These are phyloP conservation scores for Penicillium ochrochloron DNA, from an alignment of 495 filamentous ascomycete genomes.

Conservation along the genomic window DNA sequence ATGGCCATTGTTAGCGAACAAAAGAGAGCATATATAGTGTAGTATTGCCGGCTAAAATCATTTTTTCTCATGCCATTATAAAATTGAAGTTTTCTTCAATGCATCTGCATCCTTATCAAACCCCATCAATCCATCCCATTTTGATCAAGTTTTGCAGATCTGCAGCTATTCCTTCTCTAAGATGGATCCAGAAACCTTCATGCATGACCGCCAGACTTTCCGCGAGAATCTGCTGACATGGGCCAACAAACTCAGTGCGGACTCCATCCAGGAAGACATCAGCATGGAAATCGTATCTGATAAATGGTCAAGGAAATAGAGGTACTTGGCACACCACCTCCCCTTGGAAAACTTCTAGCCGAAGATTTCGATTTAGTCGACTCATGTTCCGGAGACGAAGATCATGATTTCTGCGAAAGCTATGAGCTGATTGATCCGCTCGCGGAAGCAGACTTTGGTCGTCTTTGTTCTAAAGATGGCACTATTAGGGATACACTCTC, in stretches of 20 bases:
- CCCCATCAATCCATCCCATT: neutral
- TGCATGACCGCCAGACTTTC: constrained; percentile 1
- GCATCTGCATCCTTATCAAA: neutral
- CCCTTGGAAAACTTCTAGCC: neutral
- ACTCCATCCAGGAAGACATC: neutral
- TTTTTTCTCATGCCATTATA: neutral
- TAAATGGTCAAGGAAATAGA: constrained; percentile 1
- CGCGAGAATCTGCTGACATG: neutral
- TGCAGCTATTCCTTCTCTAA: neutral
- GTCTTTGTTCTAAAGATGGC: constrained; percentile 8
- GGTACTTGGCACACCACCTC: constrained; percentile 8
- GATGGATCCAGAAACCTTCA: constrained; percentile 4
- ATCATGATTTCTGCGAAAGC: neutral
- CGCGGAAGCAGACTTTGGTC: constrained; percentile 7
- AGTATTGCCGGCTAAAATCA: neutral
- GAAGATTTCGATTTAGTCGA: constrained; percentile 7
- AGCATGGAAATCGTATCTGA: neutral
- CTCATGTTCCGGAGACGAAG: neutral
- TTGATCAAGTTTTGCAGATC: neutral
- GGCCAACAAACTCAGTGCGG: neutral
- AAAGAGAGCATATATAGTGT: neutral
- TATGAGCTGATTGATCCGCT: constrained; percentile 3
- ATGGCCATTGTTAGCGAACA: neutral
- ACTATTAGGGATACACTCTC: neutral
- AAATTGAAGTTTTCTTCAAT: neutral